A percentile compares a stretch with the other conserved stretches of the same genome.
phyloP scores from a whole-genome alignment of 2,329 filamentous ascomycete species.

The Pseudopyrenochaeta lycopersici region DNA sequence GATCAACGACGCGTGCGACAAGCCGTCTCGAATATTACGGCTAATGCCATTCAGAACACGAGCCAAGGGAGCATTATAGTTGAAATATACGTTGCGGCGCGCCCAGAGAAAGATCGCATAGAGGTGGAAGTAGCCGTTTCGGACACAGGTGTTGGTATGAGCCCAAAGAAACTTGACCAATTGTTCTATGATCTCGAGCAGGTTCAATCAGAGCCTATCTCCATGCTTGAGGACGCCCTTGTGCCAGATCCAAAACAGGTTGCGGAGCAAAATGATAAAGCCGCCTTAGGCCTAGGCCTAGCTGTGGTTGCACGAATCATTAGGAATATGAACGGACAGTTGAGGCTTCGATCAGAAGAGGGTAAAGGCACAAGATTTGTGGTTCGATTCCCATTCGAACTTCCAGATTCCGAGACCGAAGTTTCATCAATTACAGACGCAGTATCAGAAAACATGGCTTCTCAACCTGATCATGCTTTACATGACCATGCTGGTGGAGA shows the following conservation, averaged over 20 bases:
- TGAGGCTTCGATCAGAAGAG: conserved; percentile 83
- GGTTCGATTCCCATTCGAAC: conserved; percentile 77
- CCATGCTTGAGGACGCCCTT: conserved; percentile 42
- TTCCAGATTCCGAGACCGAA: conserved; percentile 59
- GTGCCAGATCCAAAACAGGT: conserved; percentile 42
- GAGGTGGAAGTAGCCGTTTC: conserved; percentile 78
- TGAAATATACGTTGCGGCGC: conserved; percentile 68
- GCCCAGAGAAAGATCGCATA: conserved; percentile 56
- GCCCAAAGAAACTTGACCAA: conserved; percentile 63
- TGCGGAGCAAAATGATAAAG: conserved; percentile 46
- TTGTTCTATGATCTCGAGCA: conserved; percentile 71
- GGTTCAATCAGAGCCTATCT: conserved; percentile 58
- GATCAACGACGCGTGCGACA: conserved; percentile 84
- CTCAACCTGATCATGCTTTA: conserved; percentile 18
- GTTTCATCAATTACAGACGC: neutral
- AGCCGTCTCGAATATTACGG: conserved; percentile 81
- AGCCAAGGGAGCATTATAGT: conserved; percentile 72
- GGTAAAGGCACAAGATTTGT: conserved; percentile 85
- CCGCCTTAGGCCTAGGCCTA: conserved; percentile 80
- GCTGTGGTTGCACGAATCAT: conserved; percentile 87
- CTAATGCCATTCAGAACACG: conserved; percentile 87
- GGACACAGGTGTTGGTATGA: conserved; percentile 77
- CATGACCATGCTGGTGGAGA: conserved; percentile 55
- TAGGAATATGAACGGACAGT: conserved; percentile 88
- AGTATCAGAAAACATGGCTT: conserved; percentile 32